Percentiles rank a stretch among this genome's conserved stretches.
Evolutionary conservation across 441 rosid genomes (phyloP).

Genomic region (Syzygium malaccense): DNA sequence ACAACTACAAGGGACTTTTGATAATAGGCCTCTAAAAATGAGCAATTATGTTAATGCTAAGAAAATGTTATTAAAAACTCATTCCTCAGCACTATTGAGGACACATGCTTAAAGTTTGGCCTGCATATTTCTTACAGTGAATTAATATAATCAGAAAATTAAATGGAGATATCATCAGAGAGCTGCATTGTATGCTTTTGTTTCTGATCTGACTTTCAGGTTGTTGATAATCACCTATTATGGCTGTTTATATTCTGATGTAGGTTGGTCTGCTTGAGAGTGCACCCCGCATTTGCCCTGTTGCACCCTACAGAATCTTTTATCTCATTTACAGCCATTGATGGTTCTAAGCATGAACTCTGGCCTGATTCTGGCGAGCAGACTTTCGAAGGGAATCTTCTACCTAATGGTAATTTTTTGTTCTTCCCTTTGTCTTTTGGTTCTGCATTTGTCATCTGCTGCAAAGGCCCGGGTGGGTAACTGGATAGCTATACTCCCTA

Average conservation of each 20-base stretch:
- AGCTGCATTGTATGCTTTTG: neutral
- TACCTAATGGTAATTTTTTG: slow-evolving; percentile 52
- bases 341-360: slow-evolving; percentile 79
- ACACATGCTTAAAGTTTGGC: neutral
- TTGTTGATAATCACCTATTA: neutral
- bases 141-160: neutral
- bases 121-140: neutral
- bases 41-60: neutral
- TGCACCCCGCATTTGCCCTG: slow-evolving; percentile 65
- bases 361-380: slow-evolving; percentile 66
- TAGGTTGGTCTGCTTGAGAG: slow-evolving; percentile 85
- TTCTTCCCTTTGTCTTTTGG: neutral
- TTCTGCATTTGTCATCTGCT: neutral
- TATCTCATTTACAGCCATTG: slow-evolving; percentile 56
- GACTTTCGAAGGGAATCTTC: slow-evolving; percentile 47
- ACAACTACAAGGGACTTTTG: neutral
- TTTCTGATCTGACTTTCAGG: neutral
- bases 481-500: neutral
- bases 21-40: neutral
- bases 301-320: slow-evolving; percentile 69
- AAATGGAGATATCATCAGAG: neutral
- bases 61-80: neutral
- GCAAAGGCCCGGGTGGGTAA: neutral
- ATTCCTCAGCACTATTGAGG: neutral
- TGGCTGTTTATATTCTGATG: neutral